These are phyloP conservation scores for Aspergillus quadrilineatus DNA, from an alignment of 2,329 filamentous ascomycete genomes.

Conservation along the genomic window DNA sequence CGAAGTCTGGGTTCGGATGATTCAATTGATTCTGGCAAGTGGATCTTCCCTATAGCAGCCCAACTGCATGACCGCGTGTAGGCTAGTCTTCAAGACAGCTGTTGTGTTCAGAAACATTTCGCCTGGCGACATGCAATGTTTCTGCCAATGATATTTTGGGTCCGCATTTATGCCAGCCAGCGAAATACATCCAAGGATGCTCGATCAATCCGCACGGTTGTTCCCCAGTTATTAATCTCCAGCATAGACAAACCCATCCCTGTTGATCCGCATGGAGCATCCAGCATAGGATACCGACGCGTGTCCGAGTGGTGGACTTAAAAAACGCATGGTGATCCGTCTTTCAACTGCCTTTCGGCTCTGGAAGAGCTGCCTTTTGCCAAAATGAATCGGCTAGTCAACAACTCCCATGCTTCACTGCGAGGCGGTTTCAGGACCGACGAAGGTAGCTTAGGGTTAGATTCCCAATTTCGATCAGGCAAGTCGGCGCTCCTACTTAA, in stretches of 20 bases:
- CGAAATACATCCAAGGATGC: conserved; percentile 51
- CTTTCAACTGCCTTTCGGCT: conserved; percentile 22
- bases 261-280: conserved; percentile 60
- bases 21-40: conserved; percentile 58
- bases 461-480: conserved; percentile 73
- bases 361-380: conserved; percentile 8
- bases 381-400: conserved; percentile 58
- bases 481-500: conserved; percentile 42
- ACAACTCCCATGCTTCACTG: conserved; percentile 66
- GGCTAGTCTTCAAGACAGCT: conserved; percentile 28
- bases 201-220: conserved; percentile 53
- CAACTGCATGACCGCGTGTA: conserved; percentile 47
- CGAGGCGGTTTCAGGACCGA: conserved; percentile 69
- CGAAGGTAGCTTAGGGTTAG: conserved; percentile 81
- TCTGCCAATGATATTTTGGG: conserved; percentile 11
- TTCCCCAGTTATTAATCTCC: conserved; percentile 41
- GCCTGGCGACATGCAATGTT: conserved; percentile 17
- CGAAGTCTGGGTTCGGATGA: conserved; percentile 22
- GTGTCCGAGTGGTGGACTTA: conserved; percentile 40
- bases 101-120: conserved; percentile 37
- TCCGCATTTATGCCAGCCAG: conserved; percentile 22
- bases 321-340: conserved; percentile 48
- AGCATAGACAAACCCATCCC: conserved; percentile 54
- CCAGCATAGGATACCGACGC: conserved; percentile 57
- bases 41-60: conserved; percentile 36